Percentiles rank a stretch among this genome's conserved stretches.
Evolutionary conservation across 495 filamentous ascomycete species (phyloP).

Genomic region (Apodospora peruviana): DNA sequence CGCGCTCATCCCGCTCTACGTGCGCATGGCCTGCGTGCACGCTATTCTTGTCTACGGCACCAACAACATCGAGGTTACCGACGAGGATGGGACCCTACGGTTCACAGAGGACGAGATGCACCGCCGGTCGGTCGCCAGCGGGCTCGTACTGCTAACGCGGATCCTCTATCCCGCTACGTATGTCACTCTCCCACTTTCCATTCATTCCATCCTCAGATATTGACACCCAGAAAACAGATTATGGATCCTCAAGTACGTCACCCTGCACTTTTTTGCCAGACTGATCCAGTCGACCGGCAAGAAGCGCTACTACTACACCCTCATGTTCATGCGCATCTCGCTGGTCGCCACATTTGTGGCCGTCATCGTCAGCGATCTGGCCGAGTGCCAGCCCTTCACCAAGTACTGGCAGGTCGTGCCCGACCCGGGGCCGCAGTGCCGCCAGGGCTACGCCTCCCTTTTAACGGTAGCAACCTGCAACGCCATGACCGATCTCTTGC

Average conservation of each 20-base stretch:
- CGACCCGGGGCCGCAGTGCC: constrained; percentile 77
- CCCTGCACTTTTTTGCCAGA: constrained; percentile 82
- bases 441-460: constrained; percentile 74
- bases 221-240: constrained; percentile 51
- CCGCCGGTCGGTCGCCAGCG: constrained; percentile 51
- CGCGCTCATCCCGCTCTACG: constrained; percentile 70
- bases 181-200: constrained; percentile 19
- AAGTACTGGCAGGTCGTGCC: constrained; percentile 89
- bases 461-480: constrained; percentile 75
- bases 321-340: constrained; percentile 65
- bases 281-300: constrained; percentile 60
- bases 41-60: constrained; percentile 78
- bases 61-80: constrained; percentile 63
- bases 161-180: constrained; percentile 64
- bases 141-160: constrained; percentile 56
- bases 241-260: constrained; percentile 85
- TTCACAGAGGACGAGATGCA: constrained; percentile 40
- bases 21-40: constrained; percentile 80
- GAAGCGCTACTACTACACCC: constrained; percentile 55
- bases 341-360: constrained; percentile 69
- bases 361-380: constrained; percentile 70
- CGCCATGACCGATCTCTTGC: constrained; percentile 77
- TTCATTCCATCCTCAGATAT: not conserved
- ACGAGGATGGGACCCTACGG: constrained; percentile 8
- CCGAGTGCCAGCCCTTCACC: constrained; percentile 76